Conservation (phyloP, 2,329 filamentous ascomycete species). For the Cryphonectria nitschkei region DNA sequence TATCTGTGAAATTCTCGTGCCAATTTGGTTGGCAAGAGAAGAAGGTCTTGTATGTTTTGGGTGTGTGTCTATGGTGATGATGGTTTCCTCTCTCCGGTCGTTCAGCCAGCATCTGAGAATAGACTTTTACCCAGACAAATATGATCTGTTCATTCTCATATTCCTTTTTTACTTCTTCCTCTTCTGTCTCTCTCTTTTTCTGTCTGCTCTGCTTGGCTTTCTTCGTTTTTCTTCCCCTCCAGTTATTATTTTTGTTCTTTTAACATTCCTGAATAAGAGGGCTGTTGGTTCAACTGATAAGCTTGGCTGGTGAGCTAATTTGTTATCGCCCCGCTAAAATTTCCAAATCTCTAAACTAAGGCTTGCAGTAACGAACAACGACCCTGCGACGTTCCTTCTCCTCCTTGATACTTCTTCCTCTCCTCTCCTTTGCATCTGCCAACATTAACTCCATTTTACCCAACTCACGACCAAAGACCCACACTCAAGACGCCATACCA, state of each 20-base stretch:
- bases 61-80: background rate
- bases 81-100: background rate
- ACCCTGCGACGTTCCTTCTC: background rate
- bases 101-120: background rate
- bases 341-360: conserved; percentile 1
- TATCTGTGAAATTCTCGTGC: background rate
- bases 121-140: background rate
- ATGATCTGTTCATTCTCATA: background rate
- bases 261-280: background rate
- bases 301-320: background rate
- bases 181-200: background rate
- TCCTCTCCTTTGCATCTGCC: background rate
- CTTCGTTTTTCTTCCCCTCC: background rate
- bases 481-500: background rate
- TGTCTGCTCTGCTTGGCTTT: background rate
- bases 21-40: background rate
- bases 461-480: background rate
- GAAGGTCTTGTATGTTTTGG: background rate
- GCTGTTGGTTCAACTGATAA: background rate
- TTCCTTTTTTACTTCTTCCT: background rate
- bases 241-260: no score
- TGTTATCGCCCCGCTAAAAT: conserved; percentile 9
- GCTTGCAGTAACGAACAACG: background rate
- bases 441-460: background rate
- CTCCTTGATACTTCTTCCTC: background rate